Conservation (phyloP, 306 rosid species). For the Phaseolus lunatus region DNA sequence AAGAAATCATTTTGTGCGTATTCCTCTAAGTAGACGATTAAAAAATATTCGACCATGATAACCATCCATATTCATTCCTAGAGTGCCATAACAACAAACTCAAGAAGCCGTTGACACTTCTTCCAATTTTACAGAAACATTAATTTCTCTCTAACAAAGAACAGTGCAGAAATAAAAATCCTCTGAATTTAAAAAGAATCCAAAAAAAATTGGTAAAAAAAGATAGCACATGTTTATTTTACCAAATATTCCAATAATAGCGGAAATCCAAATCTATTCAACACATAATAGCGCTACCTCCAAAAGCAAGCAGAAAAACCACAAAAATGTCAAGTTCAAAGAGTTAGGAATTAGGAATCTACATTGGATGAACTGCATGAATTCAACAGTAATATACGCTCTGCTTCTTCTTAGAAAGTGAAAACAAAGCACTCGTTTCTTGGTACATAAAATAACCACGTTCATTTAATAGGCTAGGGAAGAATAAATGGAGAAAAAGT, state of each 20-base stretch:
- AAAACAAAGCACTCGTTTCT: conserved; percentile 14
- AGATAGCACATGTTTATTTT: background rate
- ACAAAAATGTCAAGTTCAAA: background rate
- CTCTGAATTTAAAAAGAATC: background rate
- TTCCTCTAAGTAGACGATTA: conserved; percentile 2
- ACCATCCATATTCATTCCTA: conserved; percentile 19
- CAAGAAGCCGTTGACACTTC: conserved; percentile 24
- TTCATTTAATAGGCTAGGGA: conserved; percentile 12
- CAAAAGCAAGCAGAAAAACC: background rate
- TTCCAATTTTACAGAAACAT: conserved; percentile 2
- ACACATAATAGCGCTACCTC: background rate
- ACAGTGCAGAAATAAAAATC: conserved; percentile 27
- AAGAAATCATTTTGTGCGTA: conserved; percentile 31
- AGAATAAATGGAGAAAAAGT: background rate
- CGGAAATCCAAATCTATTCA: conserved; percentile 9
- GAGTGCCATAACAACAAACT: conserved; percentile 20
- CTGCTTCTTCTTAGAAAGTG: conserved; percentile 10
- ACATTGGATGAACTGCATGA: background rate
- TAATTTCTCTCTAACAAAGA: background rate
- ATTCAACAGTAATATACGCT: conserved; percentile 23
- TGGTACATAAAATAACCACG: conserved; percentile 21
- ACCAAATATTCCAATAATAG: conserved; percentile 18
- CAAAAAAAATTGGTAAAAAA: background rate
- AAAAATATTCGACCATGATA: conserved; percentile 14
- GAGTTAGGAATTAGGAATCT: conserved; percentile 29